These are phyloP conservation scores for Termitomyces sp. DNA, from an alignment of 768 basidiomycete species.

Conservation along the genomic window DNA sequence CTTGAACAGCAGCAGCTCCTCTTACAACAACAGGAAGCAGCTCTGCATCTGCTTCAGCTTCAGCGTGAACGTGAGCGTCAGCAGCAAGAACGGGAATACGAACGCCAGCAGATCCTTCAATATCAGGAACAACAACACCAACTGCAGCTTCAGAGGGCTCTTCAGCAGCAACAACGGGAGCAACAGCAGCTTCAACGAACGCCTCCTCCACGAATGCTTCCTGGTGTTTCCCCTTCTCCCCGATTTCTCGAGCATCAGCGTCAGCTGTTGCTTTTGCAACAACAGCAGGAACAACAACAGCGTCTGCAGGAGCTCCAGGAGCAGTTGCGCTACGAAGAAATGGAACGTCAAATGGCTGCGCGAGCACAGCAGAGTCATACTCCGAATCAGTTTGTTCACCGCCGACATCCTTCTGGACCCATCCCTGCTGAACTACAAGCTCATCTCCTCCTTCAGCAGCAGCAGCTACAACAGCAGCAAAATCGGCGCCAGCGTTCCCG, in stretches of 20 bases:
- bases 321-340: slow-evolving; percentile 59
- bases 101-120: slow-evolving; percentile 43
- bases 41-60: slow-evolving; percentile 24
- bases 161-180: slow-evolving; percentile 49
- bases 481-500: slow-evolving; percentile 41
- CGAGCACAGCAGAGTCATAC: slow-evolving; percentile 35
- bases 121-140: slow-evolving; percentile 51
- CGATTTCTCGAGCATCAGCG: slow-evolving; percentile 75
- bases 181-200: slow-evolving; percentile 49
- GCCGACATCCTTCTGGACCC: slow-evolving; percentile 41
- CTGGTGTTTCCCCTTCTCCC: slow-evolving; percentile 67
- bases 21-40: slow-evolving; percentile 38
- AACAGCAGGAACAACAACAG: slow-evolving; percentile 62
- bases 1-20: slow-evolving; percentile 33
- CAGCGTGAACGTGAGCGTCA: slow-evolving; percentile 35
- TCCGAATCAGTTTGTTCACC: slow-evolving; percentile 30
- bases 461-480: slow-evolving; percentile 52
- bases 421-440: slow-evolving; percentile 48
- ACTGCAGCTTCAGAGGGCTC: slow-evolving; percentile 40
- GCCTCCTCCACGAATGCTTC: slow-evolving; percentile 72
- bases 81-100: slow-evolving; percentile 25
- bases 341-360: slow-evolving; percentile 59
- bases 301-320: slow-evolving; percentile 62
- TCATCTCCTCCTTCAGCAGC: slow-evolving; percentile 36
- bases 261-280: slow-evolving; percentile 64